Conservation (phyloP, 169 alveolate species). For the Eimeria necatrix region DNA sequence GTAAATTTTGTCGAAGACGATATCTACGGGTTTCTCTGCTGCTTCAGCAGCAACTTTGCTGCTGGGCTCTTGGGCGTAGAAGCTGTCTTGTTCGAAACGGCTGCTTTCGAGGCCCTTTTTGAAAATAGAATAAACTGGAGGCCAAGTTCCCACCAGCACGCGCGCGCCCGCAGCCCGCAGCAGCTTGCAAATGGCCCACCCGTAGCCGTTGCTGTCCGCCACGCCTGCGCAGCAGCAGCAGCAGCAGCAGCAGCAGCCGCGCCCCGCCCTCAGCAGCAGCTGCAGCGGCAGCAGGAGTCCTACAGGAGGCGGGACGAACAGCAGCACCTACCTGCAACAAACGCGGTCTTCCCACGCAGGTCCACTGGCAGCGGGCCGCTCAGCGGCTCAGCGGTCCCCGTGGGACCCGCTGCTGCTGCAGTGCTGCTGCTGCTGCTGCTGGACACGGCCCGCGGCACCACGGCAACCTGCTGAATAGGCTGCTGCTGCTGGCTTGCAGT, state of each 20-base stretch:
- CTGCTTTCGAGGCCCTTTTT: constrained; percentile 79
- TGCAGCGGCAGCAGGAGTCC: neutral
- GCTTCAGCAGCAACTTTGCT: constrained; percentile 19
- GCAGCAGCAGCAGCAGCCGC: constrained; percentile 41
- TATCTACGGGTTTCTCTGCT: neutral
- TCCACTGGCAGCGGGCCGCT: constrained; percentile 67
- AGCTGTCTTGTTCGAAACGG: constrained; percentile 80
- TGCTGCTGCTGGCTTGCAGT: constrained; percentile 14
- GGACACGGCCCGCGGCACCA: neutral
- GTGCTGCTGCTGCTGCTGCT: neutral
- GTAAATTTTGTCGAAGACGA: constrained; percentile 84
- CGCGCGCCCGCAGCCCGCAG: constrained; percentile 85
- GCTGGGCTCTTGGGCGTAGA: constrained; percentile 52
- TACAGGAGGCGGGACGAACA: neutral
- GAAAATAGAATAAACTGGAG: constrained; percentile 84
- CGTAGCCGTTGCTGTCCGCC: constrained; percentile 87
- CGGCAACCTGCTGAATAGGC: neutral
- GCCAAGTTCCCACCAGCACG: constrained; percentile 85
- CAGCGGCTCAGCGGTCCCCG: constrained; percentile 8
- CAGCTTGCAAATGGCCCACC: constrained; percentile 87
- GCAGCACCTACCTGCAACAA: constrained; percentile 75
- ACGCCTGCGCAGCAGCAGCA: constrained; percentile 81
- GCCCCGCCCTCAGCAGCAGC: neutral
- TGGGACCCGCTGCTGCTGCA: constrained; percentile 26
- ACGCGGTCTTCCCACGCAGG: constrained; percentile 80